phyloP scores from a whole-genome alignment of 768 basidiomycete species.

The Trametes villosa region DNA sequence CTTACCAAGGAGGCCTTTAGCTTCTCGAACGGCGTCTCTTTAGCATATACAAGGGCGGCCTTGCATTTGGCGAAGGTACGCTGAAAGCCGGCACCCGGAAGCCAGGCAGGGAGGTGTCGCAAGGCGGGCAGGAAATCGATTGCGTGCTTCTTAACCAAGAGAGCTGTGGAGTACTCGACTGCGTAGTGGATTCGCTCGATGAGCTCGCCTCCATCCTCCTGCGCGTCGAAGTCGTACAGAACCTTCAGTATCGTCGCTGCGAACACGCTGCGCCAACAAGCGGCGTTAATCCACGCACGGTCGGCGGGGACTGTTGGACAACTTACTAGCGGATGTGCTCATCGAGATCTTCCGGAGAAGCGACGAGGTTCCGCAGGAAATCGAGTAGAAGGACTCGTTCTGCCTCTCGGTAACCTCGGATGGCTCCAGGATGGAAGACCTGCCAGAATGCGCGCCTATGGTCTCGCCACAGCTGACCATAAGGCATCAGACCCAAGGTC shows the following conservation, averaged over 20 bases:
- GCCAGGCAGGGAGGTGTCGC: constrained; percentile 28
- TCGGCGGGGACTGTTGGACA: not conserved
- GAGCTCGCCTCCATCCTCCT: constrained; percentile 1
- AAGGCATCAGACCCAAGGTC: constrained; percentile 4
- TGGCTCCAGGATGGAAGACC: not conserved
- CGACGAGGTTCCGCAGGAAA: not conserved
- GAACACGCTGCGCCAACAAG: not conserved
- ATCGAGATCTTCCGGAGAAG: not conserved
- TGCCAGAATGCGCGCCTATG: constrained; percentile 20
- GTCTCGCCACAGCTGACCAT: constrained; percentile 16
- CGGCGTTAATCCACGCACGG: not conserved
- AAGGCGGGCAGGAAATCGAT: constrained; percentile 15
- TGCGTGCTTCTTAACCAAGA: not conserved
- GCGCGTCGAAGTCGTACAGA: constrained; percentile 17
- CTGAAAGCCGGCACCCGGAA: constrained; percentile 32
- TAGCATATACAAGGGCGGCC: not conserved
- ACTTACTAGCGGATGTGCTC: constrained; percentile 13
- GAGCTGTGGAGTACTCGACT: not conserved
- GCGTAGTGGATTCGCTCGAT: not conserved
- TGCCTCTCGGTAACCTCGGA: not conserved
- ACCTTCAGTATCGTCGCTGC: constrained; percentile 20
- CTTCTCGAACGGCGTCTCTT: not conserved
- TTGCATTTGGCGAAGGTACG: not conserved
- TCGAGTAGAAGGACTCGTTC: not conserved
- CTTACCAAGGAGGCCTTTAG: not conserved